phyloP scores from a whole-genome alignment of 306 rosid genomes.

The Parietaria judaica region DNA sequence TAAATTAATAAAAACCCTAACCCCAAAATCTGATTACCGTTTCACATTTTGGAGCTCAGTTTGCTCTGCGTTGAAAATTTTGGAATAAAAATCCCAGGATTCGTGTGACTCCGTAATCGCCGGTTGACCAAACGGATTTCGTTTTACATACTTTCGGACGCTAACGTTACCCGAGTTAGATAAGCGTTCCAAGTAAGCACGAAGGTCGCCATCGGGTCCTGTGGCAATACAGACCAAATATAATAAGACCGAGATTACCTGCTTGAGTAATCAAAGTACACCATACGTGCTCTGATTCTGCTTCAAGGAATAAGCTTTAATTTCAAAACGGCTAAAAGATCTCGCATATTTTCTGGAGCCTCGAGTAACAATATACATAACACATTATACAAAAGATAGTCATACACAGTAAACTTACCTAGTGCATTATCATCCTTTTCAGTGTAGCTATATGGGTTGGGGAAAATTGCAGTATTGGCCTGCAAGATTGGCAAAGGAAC shows the following conservation, averaged over 20 bases:
- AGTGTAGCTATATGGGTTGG: conserved; percentile 40
- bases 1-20: too few relatives aligned
- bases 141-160: conserved; percentile 48
- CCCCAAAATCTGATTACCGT: neutral
- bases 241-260: neutral
- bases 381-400: neutral
- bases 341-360: neutral
- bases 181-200: conserved; percentile 51
- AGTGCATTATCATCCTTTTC: conserved; percentile 42
- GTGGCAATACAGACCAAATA: conserved; percentile 12
- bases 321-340: neutral
- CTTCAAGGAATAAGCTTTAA: neutral
- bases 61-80: conserved; percentile 8
- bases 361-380: neutral
- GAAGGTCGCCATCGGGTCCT: conserved; percentile 75
- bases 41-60: neutral
- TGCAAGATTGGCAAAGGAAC: conserved; percentile 31
- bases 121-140: conserved; percentile 65
- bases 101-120: conserved; percentile 45
- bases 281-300: neutral
- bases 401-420: conserved; percentile 40
- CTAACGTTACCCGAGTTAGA: conserved; percentile 39
- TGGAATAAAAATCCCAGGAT: conserved; percentile 47
- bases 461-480: conserved; percentile 74
- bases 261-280: neutral